phyloP scores from a whole-genome alignment of 805 yeast genomes.

The Ogataea trehaloabstinens region DNA sequence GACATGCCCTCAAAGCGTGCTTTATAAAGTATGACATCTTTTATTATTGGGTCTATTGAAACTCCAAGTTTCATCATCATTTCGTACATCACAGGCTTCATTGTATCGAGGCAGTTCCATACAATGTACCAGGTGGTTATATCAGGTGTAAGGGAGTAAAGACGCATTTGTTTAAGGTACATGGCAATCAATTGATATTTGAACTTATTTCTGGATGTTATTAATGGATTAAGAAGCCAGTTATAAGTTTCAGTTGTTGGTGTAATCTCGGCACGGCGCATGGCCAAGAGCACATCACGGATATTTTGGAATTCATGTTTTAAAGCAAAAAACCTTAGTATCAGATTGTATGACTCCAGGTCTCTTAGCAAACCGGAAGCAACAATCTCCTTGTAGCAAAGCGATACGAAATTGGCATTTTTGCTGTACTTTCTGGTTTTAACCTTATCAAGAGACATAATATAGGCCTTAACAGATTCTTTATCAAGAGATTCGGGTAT shows the following conservation, averaged over 20 bases:
- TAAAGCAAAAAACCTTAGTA: conserved; percentile 14
- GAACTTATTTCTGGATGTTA: conserved; percentile 4
- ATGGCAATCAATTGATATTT: conserved; percentile 10
- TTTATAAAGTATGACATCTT: conserved; percentile 9
- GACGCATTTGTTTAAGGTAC: conserved; percentile 18
- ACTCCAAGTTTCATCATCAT: conserved; percentile 7
- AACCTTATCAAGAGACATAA: conserved; percentile 6
- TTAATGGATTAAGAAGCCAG: conserved; percentile 15
- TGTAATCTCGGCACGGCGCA: conserved; percentile 6
- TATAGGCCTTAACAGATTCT: conserved; percentile 7
- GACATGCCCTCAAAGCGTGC: conserved; percentile 2
- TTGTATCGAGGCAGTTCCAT: conserved; percentile 7
- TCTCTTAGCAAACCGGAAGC: conserved; percentile 9
- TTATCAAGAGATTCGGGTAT: conserved; percentile 11
- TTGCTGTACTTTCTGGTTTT: conserved; percentile 12
- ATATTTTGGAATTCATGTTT: conserved; percentile 11
- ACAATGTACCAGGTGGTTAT: conserved; percentile 24
- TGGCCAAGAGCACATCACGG: conserved; percentile 5
- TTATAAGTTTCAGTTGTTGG: conserved; percentile 20
- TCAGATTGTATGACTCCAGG: conserved; percentile 16
- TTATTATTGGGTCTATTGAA: conserved; percentile 13
- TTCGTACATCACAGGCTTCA: conserved; percentile 9
- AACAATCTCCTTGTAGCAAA: conserved; percentile 10
- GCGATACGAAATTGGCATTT: conserved; percentile 8
- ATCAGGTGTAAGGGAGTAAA: conserved; percentile 14